Base-by-base conservation (phyloP, 2,329 filamentous ascomycete species). In the Arthrobotrys conoides region DNA sequence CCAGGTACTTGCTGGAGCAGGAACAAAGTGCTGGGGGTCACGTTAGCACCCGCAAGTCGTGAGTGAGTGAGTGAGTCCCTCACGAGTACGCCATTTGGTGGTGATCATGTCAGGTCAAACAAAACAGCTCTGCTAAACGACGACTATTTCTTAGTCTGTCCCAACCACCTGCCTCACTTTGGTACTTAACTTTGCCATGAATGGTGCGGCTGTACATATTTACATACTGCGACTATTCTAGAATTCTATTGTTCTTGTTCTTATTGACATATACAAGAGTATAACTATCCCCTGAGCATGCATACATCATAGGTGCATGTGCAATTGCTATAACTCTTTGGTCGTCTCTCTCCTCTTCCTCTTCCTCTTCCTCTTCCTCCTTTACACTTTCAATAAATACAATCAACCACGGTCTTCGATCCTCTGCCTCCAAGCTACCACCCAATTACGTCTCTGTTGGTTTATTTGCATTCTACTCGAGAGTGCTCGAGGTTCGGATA, bases 41-140 rank as follows among this genome's bases (percentile, higher is more conserved):
- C 44, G 38, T 51, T 66, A 36, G 30, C 63, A 36, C 16, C 44
- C 6, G 44, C n/a, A 33, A 12, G 24, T 1, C 24, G 44, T 24
- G 46, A 30, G 66, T 36, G 46, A 65, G 66, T 53, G 66, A 59
- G 41, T 49, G 41, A n/a, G n/a, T n/a, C 33, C 67, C 41, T 63
- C 67, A 69, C 65, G 49, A 41, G 61, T 66, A 41, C 36, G 27
- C 38, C 30, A 24, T 36, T 53, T 57, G 44, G 44, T 53, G 68
- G 61, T 76, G 71, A 76, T 76, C 71, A 76, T 70, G 71, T 69
- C 71, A 65, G 71, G 53, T 61, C 55, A 49, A 61, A 44, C 71
- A 38, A 44, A 46, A 10, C 49, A 55, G 22, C 49, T 55, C 49
- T 33, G 22, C 49, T 10, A 27, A 27, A 49, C 4, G 1, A 22